These are phyloP conservation scores for Podaxis sp. DNA, from an alignment of 768 basidiomycete species.

Conservation along the genomic window DNA sequence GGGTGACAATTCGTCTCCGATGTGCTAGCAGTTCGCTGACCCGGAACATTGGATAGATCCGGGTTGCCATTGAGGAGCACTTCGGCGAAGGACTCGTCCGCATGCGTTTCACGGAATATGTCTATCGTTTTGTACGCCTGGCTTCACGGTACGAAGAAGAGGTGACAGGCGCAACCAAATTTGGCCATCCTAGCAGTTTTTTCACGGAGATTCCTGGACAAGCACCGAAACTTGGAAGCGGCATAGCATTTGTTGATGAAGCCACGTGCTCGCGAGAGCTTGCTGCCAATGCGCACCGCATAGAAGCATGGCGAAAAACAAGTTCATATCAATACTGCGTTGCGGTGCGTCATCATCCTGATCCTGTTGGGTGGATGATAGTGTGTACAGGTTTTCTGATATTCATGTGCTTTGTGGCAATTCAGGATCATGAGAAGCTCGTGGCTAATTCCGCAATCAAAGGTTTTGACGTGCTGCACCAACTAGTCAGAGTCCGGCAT, in stretches of 20 bases:
- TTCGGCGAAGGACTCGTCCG: conserved; percentile 90
- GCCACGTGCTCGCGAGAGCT: conserved; percentile 65
- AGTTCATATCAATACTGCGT: conserved; percentile 75
- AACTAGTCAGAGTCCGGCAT: conserved; percentile 77
- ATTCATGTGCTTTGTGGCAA: conserved; percentile 13
- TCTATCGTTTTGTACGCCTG: conserved; percentile 81
- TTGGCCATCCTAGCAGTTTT: conserved; percentile 65
- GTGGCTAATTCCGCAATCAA: conserved; percentile 60
- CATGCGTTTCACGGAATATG: conserved; percentile 87
- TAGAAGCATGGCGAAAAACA: conserved; percentile 92
- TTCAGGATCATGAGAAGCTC: conserved; percentile 67
- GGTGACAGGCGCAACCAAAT: conserved; percentile 70
- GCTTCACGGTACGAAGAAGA: conserved; percentile 91
- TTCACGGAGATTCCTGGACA: conserved; percentile 51
- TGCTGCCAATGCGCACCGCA: conserved; percentile 72
- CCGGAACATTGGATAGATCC: conserved; percentile 51
- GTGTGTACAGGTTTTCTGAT: conserved; percentile 11
- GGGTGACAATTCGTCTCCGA: conserved; percentile 30
- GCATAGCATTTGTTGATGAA: conserved; percentile 80
- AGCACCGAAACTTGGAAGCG: conserved; percentile 68
- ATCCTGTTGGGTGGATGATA: background rate
- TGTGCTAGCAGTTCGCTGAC: conserved; percentile 1
- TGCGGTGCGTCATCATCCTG: conserved; percentile 41
- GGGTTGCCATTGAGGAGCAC: conserved; percentile 84
- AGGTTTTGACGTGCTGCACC: conserved; percentile 84